Evolutionary conservation across 192 early-diverging fungal genomes (phyloP), one percentile per base, ranked within the genome.

Genomic region (Oehlia diaphana): DNA sequence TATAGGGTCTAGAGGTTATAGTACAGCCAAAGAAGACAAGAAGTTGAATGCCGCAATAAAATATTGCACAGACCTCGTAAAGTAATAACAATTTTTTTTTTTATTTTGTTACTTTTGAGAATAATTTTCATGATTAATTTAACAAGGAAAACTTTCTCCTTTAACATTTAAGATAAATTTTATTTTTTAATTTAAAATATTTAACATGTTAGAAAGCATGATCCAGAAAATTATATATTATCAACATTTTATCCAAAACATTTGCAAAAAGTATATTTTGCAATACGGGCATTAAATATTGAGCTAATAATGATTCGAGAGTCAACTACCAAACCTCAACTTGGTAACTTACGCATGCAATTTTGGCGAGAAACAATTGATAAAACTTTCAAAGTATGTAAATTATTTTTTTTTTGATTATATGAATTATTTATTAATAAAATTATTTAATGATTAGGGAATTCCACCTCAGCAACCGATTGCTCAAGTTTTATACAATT

Each of bases 361-460:
- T 97, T 93, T 85, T 99, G 98, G 98, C 89, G 89, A 80, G 93
- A 95, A 76, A 86, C 91, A 0, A 83, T 99, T n/a, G 92, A 93
- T 49, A 90, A 92, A 64, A 77, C 83, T 9, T 94, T 84, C 74
- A 78, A 83, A 67, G 92, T 92, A 81, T 82, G 78, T 78, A 21
- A 21, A 31, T 58, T 58, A 72, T 64, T 61, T 87, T 63, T 26
- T 26, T 26, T 31, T 31, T 31, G 31, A 28, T 21, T 82, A 42
- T 39, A 31, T 50, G 19, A 21, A 53, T 42, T 63, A 37, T 42
- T 73, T 28, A 83, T 50, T 16, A 23, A 49, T 42, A 47, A 28
- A 66, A 21, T 68, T 19, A 42, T 71, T 68, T 28, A 68, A 13
- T 70, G 21, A 58, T 87, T 14, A 92, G 83, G 89, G 88, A 47